Base-by-base conservation (phyloP, 1,284 basidiomycete genomes). In the Boletus mariae region DNA sequence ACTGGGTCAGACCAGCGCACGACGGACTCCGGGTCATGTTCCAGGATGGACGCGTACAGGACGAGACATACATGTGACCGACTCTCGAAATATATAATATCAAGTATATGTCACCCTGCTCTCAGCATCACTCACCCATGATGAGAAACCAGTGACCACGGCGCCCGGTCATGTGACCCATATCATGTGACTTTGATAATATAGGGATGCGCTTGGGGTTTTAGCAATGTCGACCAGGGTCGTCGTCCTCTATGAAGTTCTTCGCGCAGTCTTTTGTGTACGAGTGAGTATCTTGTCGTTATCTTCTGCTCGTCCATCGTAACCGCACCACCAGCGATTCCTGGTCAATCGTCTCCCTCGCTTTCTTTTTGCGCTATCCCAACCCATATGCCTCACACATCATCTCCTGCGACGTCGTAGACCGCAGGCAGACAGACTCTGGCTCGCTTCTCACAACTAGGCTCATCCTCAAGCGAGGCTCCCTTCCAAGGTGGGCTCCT, bases 381-480 rank as follows among this genome's bases (percentile, higher is more conserved):
- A 99, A 98, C 71, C 95, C 96, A 41, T 92, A 92, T 63, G 92
- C 96, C 6, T 80, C 92, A 11, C 96, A 99, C 71, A 90, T 99
- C 66, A 74, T 97, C 55, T 93, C 93, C 8, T 94, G 93, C 77
- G 96, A 98, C 75, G 94, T 98, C 57, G 82, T 98, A 57, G 90
- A 91, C 51, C 87, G 95, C 57, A 78, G 73, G 5, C 74, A 89
- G 57, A 86, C 89, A 10, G 76, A 85, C 17, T 72, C 77, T 1
- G 91, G 92, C 26, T 83, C 88, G 11, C 80, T 98, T n/a, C 72
- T 86, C 52, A 98, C 94, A 1, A 91, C 89, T 1, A 85, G 95
- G 25, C 85, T 98, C 57, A 92, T 98, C 62, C 80, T 97, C 62
- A 98, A 98, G 75, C 82, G 86, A 38, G 94, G 94, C 9, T 83